A percentile compares a stretch with the other conserved stretches of the same genome.
These are phyloP conservation scores for Schwanniomyces occidentalis DNA, from an alignment of 805 yeast genomes.

Conservation along the genomic window DNA sequence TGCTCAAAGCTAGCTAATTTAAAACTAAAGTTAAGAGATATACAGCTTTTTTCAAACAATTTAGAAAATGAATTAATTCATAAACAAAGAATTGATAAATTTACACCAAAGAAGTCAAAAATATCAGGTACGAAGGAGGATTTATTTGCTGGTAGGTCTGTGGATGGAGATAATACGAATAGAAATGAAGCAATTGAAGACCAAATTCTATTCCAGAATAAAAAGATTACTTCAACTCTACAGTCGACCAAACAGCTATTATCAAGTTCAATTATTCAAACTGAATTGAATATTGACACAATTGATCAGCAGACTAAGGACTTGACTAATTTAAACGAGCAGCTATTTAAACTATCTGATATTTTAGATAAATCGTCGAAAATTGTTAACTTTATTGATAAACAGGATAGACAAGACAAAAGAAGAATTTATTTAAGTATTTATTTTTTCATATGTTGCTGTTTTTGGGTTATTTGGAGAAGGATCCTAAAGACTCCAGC, in stretches of 20 bases:
- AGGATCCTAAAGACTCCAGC: conserved; percentile 49
- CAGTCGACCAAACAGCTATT: conserved; percentile 50
- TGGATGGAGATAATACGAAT: conserved; percentile 7
- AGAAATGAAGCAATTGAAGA: conserved; percentile 33
- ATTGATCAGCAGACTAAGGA: conserved; percentile 48
- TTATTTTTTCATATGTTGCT: conserved; percentile 45
- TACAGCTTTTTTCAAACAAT: conserved; percentile 28
- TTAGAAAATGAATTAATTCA: conserved; percentile 29
- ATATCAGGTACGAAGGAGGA: conserved; percentile 14
- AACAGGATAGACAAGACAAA: conserved; percentile 50
- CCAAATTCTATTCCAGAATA: conserved; percentile 46
- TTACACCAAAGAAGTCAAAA: conserved; percentile 5
- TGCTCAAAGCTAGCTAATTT: conserved; percentile 20
- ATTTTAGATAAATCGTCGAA: conserved; percentile 43
- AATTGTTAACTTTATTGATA: conserved; percentile 52
- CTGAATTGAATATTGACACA: conserved; percentile 50
- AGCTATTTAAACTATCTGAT: conserved; percentile 29
- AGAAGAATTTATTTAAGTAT: conserved; percentile 48
- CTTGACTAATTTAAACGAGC: conserved; percentile 39
- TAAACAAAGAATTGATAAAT: conserved; percentile 30
- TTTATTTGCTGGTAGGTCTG: conserved; percentile 23
- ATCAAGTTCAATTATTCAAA: conserved; percentile 50
- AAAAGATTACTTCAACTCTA: conserved; percentile 45
- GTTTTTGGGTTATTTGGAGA: conserved; percentile 52
- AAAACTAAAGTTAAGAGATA: conserved; percentile 24